Evolutionary conservation across 2,329 filamentous ascomycete species (phyloP), one percentile per base, ranked within the genome.

Genomic region (Colletotrichum limetticola): DNA sequence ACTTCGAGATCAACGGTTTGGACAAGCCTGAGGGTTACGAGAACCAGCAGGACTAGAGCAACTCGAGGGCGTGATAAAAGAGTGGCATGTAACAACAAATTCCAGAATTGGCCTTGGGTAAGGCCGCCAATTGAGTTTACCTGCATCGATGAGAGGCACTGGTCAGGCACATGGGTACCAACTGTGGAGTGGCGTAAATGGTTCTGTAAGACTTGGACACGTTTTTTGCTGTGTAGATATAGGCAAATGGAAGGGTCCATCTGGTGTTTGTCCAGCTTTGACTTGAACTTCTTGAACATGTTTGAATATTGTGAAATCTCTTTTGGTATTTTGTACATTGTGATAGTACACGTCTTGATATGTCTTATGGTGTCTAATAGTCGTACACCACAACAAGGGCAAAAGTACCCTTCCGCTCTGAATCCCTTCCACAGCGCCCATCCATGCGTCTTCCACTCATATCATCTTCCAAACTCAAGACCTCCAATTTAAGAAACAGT

Each of bases 1-100:
- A 89, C 86, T 98, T 93, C 81, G 94, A 98, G 58, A 83, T 95
- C 78, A 97, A 95, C 83, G 89, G 91, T 68, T 84, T 96, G 82
- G 84, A 92, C 74, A 97, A 97, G 86, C 97, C 97, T 16, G 90
- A 92, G 77, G 97, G 96, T 75, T 98, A 93, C 84, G 92, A 97
- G 81, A 89, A 91, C 77, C 89, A 95, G 84, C 84, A 88, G 77
- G 85, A 88, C 77, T 89, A 86, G 80, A 75, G 26, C 24, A 22
- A 24, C 26, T 24, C 6, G 26, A 24, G 30, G 12, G 28, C 28
- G 32, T 56, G 32, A 30, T 26, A 59, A 61, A 62, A 65, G 28
- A 67, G 65, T 67, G 66, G 32, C 42, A 60, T 73, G 65, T 74
- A 73, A 66, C 61, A 74, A 74, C 56, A 74, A 37, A 53, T 66